phyloP scores from a whole-genome alignment of 495 filamentous ascomycete species.

The Hypoxylon lenormandii region DNA sequence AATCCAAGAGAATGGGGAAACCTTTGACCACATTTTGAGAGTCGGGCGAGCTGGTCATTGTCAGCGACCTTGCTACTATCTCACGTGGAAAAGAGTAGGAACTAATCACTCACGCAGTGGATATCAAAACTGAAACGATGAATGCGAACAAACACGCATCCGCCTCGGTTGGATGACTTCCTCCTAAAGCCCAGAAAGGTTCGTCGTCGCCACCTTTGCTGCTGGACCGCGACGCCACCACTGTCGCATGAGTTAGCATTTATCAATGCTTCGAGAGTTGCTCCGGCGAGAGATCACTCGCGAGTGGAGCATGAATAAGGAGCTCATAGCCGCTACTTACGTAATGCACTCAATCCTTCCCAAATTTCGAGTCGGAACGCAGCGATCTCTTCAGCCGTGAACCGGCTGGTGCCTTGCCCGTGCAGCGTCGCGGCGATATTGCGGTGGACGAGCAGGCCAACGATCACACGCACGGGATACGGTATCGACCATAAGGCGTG shows the following conservation, averaged over 20 bases:
- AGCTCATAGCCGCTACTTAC: conserved; percentile 15
- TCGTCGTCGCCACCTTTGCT: conserved; percentile 24
- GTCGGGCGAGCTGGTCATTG: conserved; percentile 58
- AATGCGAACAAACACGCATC: conserved; percentile 71
- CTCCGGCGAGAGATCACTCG: not conserved
- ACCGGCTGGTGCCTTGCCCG: conserved; percentile 68
- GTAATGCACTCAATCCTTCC: conserved; percentile 61
- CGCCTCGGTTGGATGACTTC: conserved; percentile 65
- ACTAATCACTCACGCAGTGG: conserved; percentile 63
- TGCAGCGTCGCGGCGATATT: conserved; percentile 56
- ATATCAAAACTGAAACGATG: conserved; percentile 62
- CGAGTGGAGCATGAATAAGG: conserved; percentile 21
- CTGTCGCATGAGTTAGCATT: conserved; percentile 29
- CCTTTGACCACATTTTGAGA: conserved; percentile 57
- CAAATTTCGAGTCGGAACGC: conserved; percentile 64
- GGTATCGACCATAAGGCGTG: conserved; percentile 62
- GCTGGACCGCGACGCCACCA: conserved; percentile 27
- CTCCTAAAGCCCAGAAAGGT: conserved; percentile 70
- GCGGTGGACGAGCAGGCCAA: conserved; percentile 67
- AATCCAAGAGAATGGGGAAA: conserved; percentile 66
- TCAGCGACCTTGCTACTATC: not conserved
- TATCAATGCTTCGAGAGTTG: not conserved
- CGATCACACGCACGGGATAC: conserved; percentile 63
- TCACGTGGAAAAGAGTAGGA: not conserved
- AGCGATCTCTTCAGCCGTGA: conserved; percentile 61